Base-by-base conservation (phyloP, 768 basidiomycete genomes). In the Lanmaoa pseudosensibilis region DNA sequence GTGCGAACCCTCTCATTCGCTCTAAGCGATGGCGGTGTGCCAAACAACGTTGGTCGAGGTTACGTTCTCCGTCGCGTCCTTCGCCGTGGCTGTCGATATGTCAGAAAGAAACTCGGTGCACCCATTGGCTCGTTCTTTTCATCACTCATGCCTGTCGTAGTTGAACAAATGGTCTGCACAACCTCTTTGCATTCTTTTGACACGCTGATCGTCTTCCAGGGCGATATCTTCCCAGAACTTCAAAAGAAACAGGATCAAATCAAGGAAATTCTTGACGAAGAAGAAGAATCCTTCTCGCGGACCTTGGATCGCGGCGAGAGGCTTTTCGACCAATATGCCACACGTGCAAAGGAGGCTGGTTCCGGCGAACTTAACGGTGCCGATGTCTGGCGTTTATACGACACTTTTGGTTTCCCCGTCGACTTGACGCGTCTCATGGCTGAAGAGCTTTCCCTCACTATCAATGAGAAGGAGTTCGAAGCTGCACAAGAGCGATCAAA, bases 401-500 rank as follows among this genome's bases (percentile, higher is more conserved):
- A 99, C 70, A 98, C 97, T 1, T 99, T 91, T 69, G 97, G 97
- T 49, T 99, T 99, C 78, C 97, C 97, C 0, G 94, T 92, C 40
- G 97, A 99, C 69, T 76, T 99, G 48, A 99, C 97, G 1, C 86
- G 89, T 48, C 79, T 99, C 56, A 98, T 99, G 97, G 97, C 97
- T 5, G 92, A 95, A 70, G 97, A 99, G 68, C 77, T 92, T 30
- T 88, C 87, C 2, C 77, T 99, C 43, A 79, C 77, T 8, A 83
- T 98, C 65, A 94, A 98, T 67, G 87, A 95, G 61, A 78, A 78
- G 46, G 94, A 95, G 63, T 96, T 98, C 64, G 92, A 92, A 62
- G 82, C 82, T 60, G 97, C 97, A 10, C 90, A 94, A 69, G 83
- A 87, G 23, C 82, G 83, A 57, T 94, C 92, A 43, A 94, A 92